Base-by-base conservation (phyloP, 139 green algal genomes). In the Chlamydomonas incerta region DNA sequence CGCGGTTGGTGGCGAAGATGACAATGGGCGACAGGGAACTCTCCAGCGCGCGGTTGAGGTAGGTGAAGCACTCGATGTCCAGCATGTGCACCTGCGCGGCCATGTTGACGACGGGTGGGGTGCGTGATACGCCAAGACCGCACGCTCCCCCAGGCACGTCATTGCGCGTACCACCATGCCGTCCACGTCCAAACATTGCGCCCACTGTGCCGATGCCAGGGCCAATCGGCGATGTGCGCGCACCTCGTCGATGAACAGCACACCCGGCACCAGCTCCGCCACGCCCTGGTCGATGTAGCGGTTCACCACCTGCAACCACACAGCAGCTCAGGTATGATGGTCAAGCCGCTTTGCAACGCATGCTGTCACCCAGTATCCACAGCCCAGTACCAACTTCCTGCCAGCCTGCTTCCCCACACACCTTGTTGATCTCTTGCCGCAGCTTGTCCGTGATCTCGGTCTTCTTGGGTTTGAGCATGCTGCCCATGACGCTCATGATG, bases 361-460 rank as follows among this genome's bases (percentile, higher is more conserved):
- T n/a, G n/a, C n/a, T n/a, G n/a, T n/a, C n/a, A n/a, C n/a, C n/a
- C n/a, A n/a, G n/a, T n/a, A n/a, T n/a, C n/a, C n/a, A n/a, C n/a
- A n/a, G n/a, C n/a, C n/a, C n/a, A n/a, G n/a, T n/a, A n/a, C n/a
- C n/a, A n/a, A 23, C 52, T 58, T 58, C 15, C 52, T 58, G 13
- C 15, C 20, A 11, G 15, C 20, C 23, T 66, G 15, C 58, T 28
- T 66, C 6, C 23, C 20, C 58, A 26, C n/a, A n/a, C n/a, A 98
- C 95, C 89, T 97, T 97, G 95, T 99, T 99, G 91, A 99, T 98
- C 87, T 99, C 98, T 81, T 97, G 92, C 29, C 97, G 90, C 87
- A 99, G 92, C 94, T 99, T 99, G 70, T 99, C 98, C 3, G 98
- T 99, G 87, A 99, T 99, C 87, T 99, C 98, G 0, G 98, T 99